These are phyloP conservation scores for Cladophialophora bantiana DNA, from an alignment of 2,329 filamentous ascomycete species.

Conservation along the genomic window DNA sequence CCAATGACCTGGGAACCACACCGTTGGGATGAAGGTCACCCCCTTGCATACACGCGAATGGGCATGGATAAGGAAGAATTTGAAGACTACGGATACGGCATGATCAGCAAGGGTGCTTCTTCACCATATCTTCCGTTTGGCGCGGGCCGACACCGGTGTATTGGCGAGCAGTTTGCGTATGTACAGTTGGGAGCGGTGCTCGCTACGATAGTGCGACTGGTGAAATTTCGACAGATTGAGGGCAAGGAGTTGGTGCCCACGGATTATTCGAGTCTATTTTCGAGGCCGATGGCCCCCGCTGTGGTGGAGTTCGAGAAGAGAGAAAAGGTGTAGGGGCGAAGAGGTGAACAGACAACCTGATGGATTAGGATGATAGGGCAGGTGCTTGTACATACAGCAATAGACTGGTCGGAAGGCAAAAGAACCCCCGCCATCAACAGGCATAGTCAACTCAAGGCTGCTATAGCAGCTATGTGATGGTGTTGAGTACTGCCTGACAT, in stretches of 20 bases:
- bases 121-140: constrained; percentile 95
- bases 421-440: not conserved
- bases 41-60: constrained; percentile 57
- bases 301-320: constrained; percentile 39
- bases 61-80: constrained; percentile 70
- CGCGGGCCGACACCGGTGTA: constrained; percentile 90
- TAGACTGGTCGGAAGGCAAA: not conserved
- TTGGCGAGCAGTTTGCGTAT: constrained; percentile 96
- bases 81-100: constrained; percentile 91
- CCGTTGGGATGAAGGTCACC: constrained; percentile 76
- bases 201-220: constrained; percentile 75
- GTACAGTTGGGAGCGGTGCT: constrained; percentile 87
- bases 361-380: not conserved
- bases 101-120: constrained; percentile 87
- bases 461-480: not conserved
- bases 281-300: constrained; percentile 69
- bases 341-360: not conserved
- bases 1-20: constrained; percentile 86
- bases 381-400: not conserved
- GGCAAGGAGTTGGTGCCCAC: constrained; percentile 74
- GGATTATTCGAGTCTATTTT: constrained; percentile 73
- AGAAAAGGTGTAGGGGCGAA: not conserved
- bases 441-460: not conserved
- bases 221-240: constrained; percentile 79
- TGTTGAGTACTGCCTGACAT: not conserved